Evolutionary conservation across 2,329 filamentous ascomycete species (phyloP).

Genomic region (Pochonia chlamydosporia): DNA sequence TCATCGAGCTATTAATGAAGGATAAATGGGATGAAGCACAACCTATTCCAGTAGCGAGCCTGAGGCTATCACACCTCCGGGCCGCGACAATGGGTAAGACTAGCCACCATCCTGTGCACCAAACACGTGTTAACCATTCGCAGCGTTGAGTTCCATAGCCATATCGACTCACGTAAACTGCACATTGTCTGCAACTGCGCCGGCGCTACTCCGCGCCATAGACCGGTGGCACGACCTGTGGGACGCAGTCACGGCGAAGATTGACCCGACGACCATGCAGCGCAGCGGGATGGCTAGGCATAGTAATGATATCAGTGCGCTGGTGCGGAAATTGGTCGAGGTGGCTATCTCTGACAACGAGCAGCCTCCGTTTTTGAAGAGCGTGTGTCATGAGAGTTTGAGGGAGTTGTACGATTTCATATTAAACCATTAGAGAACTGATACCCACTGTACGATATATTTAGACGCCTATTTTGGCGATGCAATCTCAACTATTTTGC

Average conservation of each 20-base stretch:
- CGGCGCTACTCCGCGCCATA: slow-evolving; percentile 11
- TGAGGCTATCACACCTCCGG: not conserved
- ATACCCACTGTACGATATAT: not conserved
- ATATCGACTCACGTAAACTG: slow-evolving; percentile 10
- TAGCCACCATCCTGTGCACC: not conserved
- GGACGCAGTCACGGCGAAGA: slow-evolving; percentile 1
- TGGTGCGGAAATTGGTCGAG: slow-evolving; percentile 9
- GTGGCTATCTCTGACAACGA: slow-evolving; percentile 8
- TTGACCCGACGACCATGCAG: slow-evolving; percentile 1
- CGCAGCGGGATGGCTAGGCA: slow-evolving; percentile 6
- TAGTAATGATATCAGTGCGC: slow-evolving; percentile 8
- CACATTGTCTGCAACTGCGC: slow-evolving; percentile 6
- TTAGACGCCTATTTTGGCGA: not conserved
- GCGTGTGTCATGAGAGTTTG: not conserved
- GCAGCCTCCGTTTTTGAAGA: not conserved
- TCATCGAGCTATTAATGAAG: not conserved
- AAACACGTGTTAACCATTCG: not conserved
- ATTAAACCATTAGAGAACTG: not conserved
- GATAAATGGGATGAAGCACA: not conserved
- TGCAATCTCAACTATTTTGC: not conserved
- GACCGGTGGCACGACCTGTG: slow-evolving; percentile 17
- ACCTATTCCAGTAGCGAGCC: not conserved
- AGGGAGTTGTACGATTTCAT: not conserved
- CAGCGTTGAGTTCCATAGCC: slow-evolving; percentile 4
- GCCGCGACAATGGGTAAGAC: not conserved